Base-by-base conservation (phyloP, 2,329 filamentous ascomycete species). In the Beauveria varroae region DNA sequence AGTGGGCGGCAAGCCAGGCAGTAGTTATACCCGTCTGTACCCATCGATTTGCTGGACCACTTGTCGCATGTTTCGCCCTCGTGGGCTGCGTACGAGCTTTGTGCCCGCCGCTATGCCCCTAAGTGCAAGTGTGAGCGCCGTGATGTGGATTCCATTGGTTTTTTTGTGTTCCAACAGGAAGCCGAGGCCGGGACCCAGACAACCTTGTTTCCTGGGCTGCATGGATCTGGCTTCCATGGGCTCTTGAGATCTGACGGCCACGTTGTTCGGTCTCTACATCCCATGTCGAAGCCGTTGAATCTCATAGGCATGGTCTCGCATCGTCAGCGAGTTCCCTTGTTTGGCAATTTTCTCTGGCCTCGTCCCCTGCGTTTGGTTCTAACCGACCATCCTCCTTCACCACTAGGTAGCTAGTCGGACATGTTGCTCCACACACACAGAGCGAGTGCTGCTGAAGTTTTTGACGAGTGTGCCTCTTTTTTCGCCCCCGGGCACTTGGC, bases 101-200 rank as follows among this genome's bases (percentile, higher is more conserved):
- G 61, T 57, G 61, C 56, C 56, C 61, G 66, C 67, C 68, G 72
- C 79, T 82, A 81, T 78, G 78, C 80, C 80, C 78, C 78, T 82
- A 82, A 82, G 80, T 80, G 80, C 80, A 82, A 78, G 79, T 82
- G 71, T 72, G 76, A 72, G 73, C 76, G 77, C 63, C 60, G 52
- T 53, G 51, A 63, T 63, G 56, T 63, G 61, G 61, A 28, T 60
- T 59, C 56, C 43, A 58, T 40, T 53, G 56, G 54, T 51, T 57
- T 62, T 52, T 52, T 28, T 61, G 40, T 55, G 43, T 62, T 52
- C 47, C 49, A 60, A 41, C 57, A 44, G 28, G 56, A n/a, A 46
- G 57, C 57, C 40, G 57, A 60, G 40, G 49, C 57, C 56, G 57
- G 12, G 57, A 53, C 49, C 57, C 49, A 53, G 57, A 44, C 46